phyloP scores from a whole-genome alignment of 148 eudicot species.

The Gaultheria prostrata region DNA sequence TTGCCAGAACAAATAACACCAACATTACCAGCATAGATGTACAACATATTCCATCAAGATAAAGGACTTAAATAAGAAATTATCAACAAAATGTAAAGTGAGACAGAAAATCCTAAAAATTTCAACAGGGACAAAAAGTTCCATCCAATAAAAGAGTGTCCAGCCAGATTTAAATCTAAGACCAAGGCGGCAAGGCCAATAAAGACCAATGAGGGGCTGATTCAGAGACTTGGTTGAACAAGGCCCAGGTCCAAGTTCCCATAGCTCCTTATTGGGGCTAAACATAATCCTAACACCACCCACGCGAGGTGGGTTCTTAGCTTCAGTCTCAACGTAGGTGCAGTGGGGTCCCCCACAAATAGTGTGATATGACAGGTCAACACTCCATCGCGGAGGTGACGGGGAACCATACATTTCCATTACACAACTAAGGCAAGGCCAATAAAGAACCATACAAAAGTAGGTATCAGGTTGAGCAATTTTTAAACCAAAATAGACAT shows the following conservation, averaged over 20 bases:
- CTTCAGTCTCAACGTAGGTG: background rate
- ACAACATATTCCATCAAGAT: background rate
- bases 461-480: background rate
- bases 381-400: background rate
- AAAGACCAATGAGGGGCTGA: background rate
- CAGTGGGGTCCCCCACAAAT: background rate
- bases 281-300: background rate
- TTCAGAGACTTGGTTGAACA: background rate
- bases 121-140: background rate
- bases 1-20: slow-evolving; percentile 9
- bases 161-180: background rate
- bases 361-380: background rate
- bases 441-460: background rate
- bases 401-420: background rate
- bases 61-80: background rate
- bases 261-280: background rate
- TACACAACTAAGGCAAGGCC: background rate
- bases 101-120: background rate
- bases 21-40: background rate
- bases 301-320: background rate
- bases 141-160: background rate
- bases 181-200: background rate
- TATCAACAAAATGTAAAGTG: background rate
- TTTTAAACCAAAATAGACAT: background rate
- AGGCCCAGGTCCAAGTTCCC: background rate